Base-by-base conservation (phyloP, 345 rosid species). In the Hibiscus syriacus region DNA sequence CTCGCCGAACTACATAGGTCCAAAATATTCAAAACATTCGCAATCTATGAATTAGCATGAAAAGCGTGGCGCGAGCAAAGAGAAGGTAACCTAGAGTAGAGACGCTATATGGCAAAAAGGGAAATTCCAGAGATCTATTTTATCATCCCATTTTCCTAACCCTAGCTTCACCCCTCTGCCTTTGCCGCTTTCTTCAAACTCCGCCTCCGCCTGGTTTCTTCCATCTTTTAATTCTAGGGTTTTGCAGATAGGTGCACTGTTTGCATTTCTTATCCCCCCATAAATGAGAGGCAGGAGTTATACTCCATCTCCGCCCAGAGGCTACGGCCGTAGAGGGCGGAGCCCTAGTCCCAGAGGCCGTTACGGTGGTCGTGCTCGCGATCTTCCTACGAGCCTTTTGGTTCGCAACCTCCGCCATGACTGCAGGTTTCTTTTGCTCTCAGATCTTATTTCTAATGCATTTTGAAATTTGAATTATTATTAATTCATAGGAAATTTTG, bases 351-450 rank as follows among this genome's bases (percentile, higher is more conserved):
- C 99, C 0, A 80, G 96, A 38, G 92, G 89, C 41, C 88, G 90
- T 10, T 82, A 87, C 38, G 85, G 90, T 72, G 86, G 87, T 19
- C 87, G 89, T 17, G 70, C 83, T 30, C 79, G 96, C 43, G 99
- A 95, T 76, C 87, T 95, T n/a, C 99, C 98, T 3, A 84, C 98
- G 10, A 95, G 98, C 74, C 97, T 95, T 70, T 82, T 92, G 69
- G 98, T 92, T 76, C 99, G 99, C 45, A 92, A 95, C 77, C 92
- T 95, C 68, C 97, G 97, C 52, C 96, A 82, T 73, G 99, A 90
- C 70, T 88, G 98, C 87, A 92, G 98, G 98, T 95, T 38, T 55
- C 19, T 26, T 54, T 4, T 25, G 55, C 27, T 52, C 23, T 52
- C 55, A 52, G 55, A 23, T 50, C 26, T 50, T 50, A 36, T 53